Percentiles rank a stretch among this genome's conserved stretches.
Evolutionary conservation across 2,329 filamentous ascomycete genomes (phyloP).

Genomic region (Fulvia fulva): DNA sequence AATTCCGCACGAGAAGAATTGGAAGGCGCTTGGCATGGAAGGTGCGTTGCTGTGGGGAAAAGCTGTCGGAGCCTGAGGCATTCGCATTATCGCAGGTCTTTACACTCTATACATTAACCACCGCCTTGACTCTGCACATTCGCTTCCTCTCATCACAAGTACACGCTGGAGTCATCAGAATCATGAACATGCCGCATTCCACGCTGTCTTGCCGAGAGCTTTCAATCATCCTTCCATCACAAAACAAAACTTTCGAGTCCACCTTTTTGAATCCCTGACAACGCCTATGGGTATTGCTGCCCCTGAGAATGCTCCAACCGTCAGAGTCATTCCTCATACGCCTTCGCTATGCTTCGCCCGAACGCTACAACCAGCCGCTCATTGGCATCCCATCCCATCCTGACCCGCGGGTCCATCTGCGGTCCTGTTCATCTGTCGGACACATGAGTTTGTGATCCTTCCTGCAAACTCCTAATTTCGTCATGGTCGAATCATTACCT

Average conservation of each 20-base stretch:
- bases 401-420: conserved; percentile 16
- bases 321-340: neutral
- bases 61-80: neutral
- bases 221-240: neutral
- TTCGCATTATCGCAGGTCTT: too few species aligned
- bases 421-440: conserved; percentile 11
- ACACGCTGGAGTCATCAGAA: neutral
- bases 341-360: conserved; percentile 14
- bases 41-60: neutral
- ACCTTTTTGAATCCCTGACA: neutral
- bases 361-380: conserved; percentile 5
- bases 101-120: neutral
- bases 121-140: neutral
- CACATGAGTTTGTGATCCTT: conserved; percentile 1
- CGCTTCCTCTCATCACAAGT: neutral
- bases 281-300: neutral
- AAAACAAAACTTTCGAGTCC: neutral
- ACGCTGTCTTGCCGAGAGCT: too few species aligned
- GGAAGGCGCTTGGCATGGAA: neutral
- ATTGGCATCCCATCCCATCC: conserved; percentile 11
- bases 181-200: neutral
- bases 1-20: neutral
- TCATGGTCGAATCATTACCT: conserved; percentile 1
- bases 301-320: neutral
- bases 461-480: neutral